Conservation (phyloP, 768 basidiomycete genomes). For the Leccinellum luteum region DNA sequence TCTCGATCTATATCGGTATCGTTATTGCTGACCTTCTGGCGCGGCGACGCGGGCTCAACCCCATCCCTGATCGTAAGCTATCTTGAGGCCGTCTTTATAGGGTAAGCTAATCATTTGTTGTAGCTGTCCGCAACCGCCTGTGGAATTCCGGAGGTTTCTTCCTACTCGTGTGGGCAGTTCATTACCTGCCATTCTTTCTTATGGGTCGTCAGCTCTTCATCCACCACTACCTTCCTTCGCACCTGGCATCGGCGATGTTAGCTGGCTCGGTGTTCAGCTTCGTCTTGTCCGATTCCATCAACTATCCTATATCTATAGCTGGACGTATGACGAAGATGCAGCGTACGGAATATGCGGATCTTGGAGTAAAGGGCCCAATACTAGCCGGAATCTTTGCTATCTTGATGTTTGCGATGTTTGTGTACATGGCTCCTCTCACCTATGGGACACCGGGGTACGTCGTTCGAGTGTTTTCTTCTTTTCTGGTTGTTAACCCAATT, state of each 20-base stretch:
- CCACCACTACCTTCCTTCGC: slow-evolving; percentile 97
- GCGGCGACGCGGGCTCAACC: slow-evolving; percentile 77
- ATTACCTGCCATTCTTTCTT: slow-evolving; percentile 96
- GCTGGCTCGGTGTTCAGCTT: slow-evolving; percentile 93
- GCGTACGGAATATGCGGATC: slow-evolving; percentile 58
- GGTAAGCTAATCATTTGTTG: slow-evolving; percentile 1
- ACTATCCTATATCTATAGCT: slow-evolving; percentile 82
- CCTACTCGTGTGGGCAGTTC: slow-evolving; percentile 89
- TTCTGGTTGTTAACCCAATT: slow-evolving; percentile 15
- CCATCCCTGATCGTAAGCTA: slow-evolving; percentile 82
- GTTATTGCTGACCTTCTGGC: slow-evolving; percentile 88
- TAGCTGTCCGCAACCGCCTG: slow-evolving; percentile 89
- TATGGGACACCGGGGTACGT: slow-evolving; percentile 96
- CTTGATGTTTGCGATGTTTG: slow-evolving; percentile 60
- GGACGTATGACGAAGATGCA: slow-evolving; percentile 63
- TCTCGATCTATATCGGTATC: slow-evolving; percentile 89
- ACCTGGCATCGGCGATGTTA: slow-evolving; percentile 87
- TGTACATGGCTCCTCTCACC: slow-evolving; percentile 85
- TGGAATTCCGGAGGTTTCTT: slow-evolving; percentile 98
- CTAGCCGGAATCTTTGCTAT: slow-evolving; percentile 56
- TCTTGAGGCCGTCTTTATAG: neutral
- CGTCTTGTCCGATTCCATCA: slow-evolving; percentile 84
- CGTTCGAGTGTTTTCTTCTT: neutral
- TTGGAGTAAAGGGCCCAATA: slow-evolving; percentile 74
- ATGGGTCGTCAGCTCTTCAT: slow-evolving; percentile 97